These are phyloP conservation scores for Ogataea sp. DNA, from an alignment of 805 yeast genomes.

Conservation along the genomic window DNA sequence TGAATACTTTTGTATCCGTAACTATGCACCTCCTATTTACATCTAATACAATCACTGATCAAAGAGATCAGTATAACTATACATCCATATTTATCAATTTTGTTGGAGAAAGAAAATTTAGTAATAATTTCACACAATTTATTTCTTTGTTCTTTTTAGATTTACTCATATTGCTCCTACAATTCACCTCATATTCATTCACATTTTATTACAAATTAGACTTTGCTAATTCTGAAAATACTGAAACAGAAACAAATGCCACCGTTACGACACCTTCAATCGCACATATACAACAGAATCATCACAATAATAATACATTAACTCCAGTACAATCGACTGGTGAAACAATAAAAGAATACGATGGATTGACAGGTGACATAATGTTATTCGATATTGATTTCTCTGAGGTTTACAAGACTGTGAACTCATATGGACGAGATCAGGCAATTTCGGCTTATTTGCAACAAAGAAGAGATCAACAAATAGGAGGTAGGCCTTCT, in stretches of 20 bases:
- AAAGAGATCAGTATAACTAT: conserved; percentile 17
- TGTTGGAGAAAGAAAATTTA: conserved; percentile 34
- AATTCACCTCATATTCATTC: conserved; percentile 22
- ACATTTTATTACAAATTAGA: conserved; percentile 21
- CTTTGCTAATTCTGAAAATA: too few species aligned
- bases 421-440: conserved; percentile 11
- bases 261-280: too few species aligned
- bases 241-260: too few species aligned
- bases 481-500: neutral
- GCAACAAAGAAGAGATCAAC: neutral
- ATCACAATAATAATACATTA: neutral
- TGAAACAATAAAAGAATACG: conserved; percentile 17
- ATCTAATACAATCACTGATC: conserved; percentile 12
- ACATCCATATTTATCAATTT: conserved; percentile 35
- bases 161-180: conserved; percentile 19
- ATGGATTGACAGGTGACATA: conserved; percentile 39
- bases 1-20: conserved; percentile 19
- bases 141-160: conserved; percentile 22
- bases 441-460: conserved; percentile 5
- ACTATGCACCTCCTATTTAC: conserved; percentile 29
- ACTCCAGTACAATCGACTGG: neutral
- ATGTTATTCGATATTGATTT: conserved; percentile 29
- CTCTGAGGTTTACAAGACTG: conserved; percentile 14
- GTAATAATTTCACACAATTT: conserved; percentile 18
- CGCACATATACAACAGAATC: too few species aligned